A percentile compares a stretch with the other conserved stretches of the same genome.
These are phyloP conservation scores for Candida pini DNA, from an alignment of 805 yeast genomes.

Conservation along the genomic window DNA sequence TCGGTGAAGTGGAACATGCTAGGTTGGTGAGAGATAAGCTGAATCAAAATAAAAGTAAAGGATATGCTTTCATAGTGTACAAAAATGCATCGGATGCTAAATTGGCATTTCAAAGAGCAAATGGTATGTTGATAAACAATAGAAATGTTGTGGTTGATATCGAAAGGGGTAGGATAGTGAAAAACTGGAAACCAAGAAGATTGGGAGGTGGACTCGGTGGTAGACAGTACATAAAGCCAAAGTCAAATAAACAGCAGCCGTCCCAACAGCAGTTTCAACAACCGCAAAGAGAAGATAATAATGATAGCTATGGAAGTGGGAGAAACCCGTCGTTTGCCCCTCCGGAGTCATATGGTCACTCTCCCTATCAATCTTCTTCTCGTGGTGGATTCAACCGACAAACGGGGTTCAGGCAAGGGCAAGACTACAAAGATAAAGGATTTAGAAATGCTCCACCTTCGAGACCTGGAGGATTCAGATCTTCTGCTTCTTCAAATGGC, in stretches of 20 bases:
- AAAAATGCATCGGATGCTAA: conserved; percentile 55
- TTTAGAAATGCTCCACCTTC: too few relatives aligned
- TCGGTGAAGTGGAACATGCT: conserved; percentile 63
- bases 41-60: conserved; percentile 48
- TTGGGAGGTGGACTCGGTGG: conserved; percentile 96
- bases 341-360: conserved; percentile 9
- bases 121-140: conserved; percentile 45
- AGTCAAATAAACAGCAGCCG: too few relatives aligned
- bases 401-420: not conserved
- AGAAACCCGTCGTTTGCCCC: conserved; percentile 16
- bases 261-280: too few relatives aligned
- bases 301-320: too few relatives aligned
- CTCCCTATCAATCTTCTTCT: not conserved
- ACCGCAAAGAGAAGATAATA: too few relatives aligned
- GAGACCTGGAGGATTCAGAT: too few relatives aligned
- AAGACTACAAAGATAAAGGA: conserved; percentile 4
- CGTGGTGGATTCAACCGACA: not conserved
- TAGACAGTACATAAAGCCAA: conserved; percentile 10
- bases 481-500: too few relatives aligned
- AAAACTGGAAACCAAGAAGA: conserved; percentile 67
- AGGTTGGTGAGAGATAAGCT: conserved; percentile 50
- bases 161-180: conserved; percentile 61
- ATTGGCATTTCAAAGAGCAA: conserved; percentile 54
- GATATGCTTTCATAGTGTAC: conserved; percentile 81
- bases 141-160: conserved; percentile 62